Evolutionary conservation across 2,329 filamentous ascomycete species (phyloP).

Genomic region (Paracamarosporium sp.): DNA sequence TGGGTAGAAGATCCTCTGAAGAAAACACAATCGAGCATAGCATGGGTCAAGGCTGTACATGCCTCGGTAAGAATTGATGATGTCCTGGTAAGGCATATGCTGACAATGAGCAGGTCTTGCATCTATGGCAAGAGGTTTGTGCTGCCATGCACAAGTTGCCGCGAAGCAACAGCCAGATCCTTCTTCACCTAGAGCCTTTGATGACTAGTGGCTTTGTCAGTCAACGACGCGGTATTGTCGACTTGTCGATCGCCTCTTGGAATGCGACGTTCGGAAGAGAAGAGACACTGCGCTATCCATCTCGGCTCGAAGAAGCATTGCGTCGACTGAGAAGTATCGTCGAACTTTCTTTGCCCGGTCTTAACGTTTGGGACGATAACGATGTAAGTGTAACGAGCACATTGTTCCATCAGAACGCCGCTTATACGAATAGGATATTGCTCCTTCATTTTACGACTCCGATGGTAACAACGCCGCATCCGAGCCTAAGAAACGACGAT

Average conservation of each 20-base stretch:
- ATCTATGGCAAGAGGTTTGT: conserved; percentile 55
- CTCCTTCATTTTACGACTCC: conserved; percentile 49
- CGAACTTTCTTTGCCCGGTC: conserved; percentile 58
- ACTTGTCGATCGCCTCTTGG: conserved; percentile 68
- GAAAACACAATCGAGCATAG: conserved; percentile 35
- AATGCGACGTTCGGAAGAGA: conserved; percentile 71
- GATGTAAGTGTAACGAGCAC: conserved; percentile 48
- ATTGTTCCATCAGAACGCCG: not conserved
- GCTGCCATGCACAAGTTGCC: conserved; percentile 62
- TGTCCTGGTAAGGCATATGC: not conserved
- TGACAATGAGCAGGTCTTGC: conserved; percentile 38
- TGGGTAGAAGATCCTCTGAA: conserved; percentile 68
- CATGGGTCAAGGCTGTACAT: conserved; percentile 28
- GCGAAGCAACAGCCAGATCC: conserved; percentile 62
- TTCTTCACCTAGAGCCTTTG: conserved; percentile 61
- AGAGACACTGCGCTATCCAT: conserved; percentile 68
- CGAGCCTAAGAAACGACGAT: conserved; percentile 20
- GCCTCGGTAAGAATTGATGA: conserved; percentile 25
- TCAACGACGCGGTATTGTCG: conserved; percentile 57
- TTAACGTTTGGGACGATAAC: conserved; percentile 47
- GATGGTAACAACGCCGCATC: conserved; percentile 23
- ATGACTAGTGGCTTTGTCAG: conserved; percentile 62
- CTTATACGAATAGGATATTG: conserved; percentile 18
- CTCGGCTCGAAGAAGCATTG: conserved; percentile 67
- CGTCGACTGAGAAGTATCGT: conserved; percentile 64